phyloP scores from a whole-genome alignment of 2,329 filamentous ascomycete genomes.

The Cephalotrichum gorgonifer region DNA sequence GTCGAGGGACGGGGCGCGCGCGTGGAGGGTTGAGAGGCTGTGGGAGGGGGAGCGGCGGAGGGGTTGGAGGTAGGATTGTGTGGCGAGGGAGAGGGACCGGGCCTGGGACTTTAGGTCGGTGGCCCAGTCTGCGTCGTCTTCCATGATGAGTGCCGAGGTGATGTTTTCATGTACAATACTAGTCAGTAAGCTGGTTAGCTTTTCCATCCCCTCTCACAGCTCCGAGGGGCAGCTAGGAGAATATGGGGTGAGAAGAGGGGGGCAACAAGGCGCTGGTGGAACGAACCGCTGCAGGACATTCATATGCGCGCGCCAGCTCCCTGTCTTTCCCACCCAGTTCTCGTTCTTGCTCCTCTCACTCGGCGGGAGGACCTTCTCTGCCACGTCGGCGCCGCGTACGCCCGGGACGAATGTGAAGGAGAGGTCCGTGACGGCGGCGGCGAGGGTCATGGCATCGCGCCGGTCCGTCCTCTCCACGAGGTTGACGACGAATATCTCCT shows the following conservation, averaged over 20 bases:
- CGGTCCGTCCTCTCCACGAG: slow-evolving; percentile 39
- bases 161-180: slow-evolving; percentile 33
- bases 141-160: slow-evolving; percentile 38
- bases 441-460: slow-evolving; percentile 36
- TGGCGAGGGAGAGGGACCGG: slow-evolving; percentile 24
- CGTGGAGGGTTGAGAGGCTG: slow-evolving; percentile 14
- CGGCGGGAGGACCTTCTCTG: slow-evolving; percentile 23
- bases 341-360: not conserved
- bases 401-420: slow-evolving; percentile 36
- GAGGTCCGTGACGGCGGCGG: slow-evolving; percentile 32
- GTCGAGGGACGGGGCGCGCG: not conserved
- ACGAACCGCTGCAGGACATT: slow-evolving; percentile 22
- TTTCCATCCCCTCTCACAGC: not conserved
- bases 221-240: not conserved
- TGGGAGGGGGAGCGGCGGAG: slow-evolving; percentile 3
- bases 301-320: slow-evolving; percentile 28
- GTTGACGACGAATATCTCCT: slow-evolving; percentile 41
- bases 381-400: slow-evolving; percentile 24
- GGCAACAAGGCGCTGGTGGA: not conserved
- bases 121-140: slow-evolving; percentile 51
- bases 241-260: not conserved
- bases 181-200: not conserved
- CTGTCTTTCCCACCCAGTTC: slow-evolving; percentile 4
- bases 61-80: slow-evolving; percentile 23
- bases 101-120: slow-evolving; percentile 37